These are phyloP conservation scores for Candida ponderosae DNA, from an alignment of 805 yeast genomes.

Conservation along the genomic window DNA sequence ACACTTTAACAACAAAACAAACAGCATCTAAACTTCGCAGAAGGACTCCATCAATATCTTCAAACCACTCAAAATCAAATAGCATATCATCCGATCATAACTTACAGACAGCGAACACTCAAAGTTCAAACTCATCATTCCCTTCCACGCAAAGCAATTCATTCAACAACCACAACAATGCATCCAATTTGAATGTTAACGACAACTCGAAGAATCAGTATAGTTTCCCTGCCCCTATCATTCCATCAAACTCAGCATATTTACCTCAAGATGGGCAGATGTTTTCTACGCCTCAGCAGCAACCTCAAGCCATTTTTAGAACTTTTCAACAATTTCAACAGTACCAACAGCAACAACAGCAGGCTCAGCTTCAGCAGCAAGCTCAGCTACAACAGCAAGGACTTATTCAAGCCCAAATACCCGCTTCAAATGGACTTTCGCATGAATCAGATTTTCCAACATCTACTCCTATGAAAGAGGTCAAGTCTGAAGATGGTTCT, in stretches of 20 bases:
- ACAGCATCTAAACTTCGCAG: background rate
- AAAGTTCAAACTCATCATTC: background rate
- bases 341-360: conserved; percentile 2
- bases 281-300: conserved; percentile 3
- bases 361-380: background rate
- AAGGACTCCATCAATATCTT: background rate
- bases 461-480: background rate
- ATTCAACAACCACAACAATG: background rate
- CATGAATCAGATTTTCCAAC: background rate
- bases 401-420: too few relatives aligned
- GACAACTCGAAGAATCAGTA: too few relatives aligned
- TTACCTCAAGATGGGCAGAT: background rate
- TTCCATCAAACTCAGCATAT: background rate
- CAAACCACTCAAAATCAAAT: background rate
- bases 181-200: too few relatives aligned
- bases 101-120: background rate
- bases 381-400: background rate
- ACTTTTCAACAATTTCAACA: conserved; percentile 2
- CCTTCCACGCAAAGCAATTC: too few relatives aligned
- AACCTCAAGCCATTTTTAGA: background rate
- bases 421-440: background rate
- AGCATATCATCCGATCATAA: too few relatives aligned
- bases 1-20: background rate
- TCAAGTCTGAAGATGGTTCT: background rate
- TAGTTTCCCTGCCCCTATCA: background rate